phyloP scores from a whole-genome alignment of 257 asterid species.

The Fraxinus pennsylvanica region DNA sequence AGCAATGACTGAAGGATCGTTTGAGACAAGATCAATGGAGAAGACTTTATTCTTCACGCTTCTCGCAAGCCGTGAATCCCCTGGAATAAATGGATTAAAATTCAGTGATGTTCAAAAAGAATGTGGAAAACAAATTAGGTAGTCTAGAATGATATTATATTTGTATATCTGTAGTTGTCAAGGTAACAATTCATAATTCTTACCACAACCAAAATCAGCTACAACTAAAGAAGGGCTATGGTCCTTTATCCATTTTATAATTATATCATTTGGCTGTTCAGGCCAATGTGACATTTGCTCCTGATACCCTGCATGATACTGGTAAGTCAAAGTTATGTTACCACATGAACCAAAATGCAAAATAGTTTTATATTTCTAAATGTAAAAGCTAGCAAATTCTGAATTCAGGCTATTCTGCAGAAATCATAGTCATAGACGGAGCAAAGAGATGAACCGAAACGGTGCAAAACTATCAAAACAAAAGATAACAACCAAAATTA shows the following conservation, averaged over 20 bases:
- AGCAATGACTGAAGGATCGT: constrained; percentile 79
- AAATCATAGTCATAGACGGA: constrained; percentile 2
- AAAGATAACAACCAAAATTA: background rate
- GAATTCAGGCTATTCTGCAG: background rate
- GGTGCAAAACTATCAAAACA: background rate
- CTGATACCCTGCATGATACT: constrained; percentile 97
- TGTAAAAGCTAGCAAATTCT: constrained; percentile 1
- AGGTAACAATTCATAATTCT: constrained; percentile 30
- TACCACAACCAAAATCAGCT: constrained; percentile 97
- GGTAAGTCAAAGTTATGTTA: constrained; percentile 41
- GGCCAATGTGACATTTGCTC: constrained; percentile 96
- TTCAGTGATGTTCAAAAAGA: background rate
- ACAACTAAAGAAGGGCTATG: constrained; percentile 64
- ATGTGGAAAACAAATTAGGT: background rate
- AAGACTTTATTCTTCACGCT: constrained; percentile 82
- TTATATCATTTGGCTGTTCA: constrained; percentile 70
- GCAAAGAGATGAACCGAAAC: background rate
- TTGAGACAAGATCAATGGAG: constrained; percentile 84
- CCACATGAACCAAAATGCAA: background rate
- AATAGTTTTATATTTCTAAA: background rate
- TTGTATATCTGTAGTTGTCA: background rate
- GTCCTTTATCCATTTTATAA: constrained; percentile 75
- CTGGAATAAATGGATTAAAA: constrained; percentile 41
- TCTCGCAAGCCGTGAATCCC: constrained; percentile 83
- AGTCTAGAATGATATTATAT: background rate